These are phyloP conservation scores for Boletus coccyginus DNA, from an alignment of 768 basidiomycete genomes.

Conservation along the genomic window DNA sequence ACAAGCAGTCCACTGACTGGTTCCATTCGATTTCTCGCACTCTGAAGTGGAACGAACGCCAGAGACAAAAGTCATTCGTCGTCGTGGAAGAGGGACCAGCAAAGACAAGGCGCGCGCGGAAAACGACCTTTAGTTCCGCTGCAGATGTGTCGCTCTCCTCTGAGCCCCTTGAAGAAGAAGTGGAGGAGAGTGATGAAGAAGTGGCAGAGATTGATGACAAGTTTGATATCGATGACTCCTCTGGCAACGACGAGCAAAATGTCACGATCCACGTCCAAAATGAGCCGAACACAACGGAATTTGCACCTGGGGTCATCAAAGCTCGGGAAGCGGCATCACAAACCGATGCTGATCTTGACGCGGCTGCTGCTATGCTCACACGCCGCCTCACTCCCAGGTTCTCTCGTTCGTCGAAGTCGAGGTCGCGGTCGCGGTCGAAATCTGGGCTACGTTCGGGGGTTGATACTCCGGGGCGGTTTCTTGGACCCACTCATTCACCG, in stretches of 20 bases:
- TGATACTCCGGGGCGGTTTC: slow-evolving; percentile 61
- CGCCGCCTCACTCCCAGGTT: slow-evolving; percentile 31
- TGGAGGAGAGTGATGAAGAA: slow-evolving; percentile 37
- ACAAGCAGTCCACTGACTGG: slow-evolving; percentile 98
- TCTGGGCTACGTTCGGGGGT: slow-evolving; percentile 53
- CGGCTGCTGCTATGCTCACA: slow-evolving; percentile 33
- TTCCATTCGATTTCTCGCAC: slow-evolving; percentile 96
- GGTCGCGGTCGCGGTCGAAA: slow-evolving; percentile 37
- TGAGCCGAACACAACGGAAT: slow-evolving; percentile 14
- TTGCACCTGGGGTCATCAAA: slow-evolving; percentile 27
- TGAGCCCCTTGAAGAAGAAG: slow-evolving; percentile 40
- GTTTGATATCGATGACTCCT: slow-evolving; percentile 94
- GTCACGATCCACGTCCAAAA: slow-evolving; percentile 3
- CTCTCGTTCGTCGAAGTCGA: slow-evolving; percentile 25
- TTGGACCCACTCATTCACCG: slow-evolving; percentile 48
- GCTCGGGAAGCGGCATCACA: slow-evolving; percentile 24
- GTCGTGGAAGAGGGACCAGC: slow-evolving; percentile 87
- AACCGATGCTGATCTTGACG: slow-evolving; percentile 29
- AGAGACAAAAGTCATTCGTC: slow-evolving; percentile 98
- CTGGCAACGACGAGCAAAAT: slow-evolving; percentile 31
- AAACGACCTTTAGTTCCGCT: slow-evolving; percentile 2
- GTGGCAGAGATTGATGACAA: slow-evolving; percentile 66
- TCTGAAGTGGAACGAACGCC: slow-evolving; percentile 98
- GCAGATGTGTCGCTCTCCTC: slow-evolving; percentile 13
- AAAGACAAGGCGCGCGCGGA: slow-evolving; percentile 35